Base-by-base conservation (phyloP, 2,329 filamentous ascomycete species). In the Fusarium redolens region DNA sequence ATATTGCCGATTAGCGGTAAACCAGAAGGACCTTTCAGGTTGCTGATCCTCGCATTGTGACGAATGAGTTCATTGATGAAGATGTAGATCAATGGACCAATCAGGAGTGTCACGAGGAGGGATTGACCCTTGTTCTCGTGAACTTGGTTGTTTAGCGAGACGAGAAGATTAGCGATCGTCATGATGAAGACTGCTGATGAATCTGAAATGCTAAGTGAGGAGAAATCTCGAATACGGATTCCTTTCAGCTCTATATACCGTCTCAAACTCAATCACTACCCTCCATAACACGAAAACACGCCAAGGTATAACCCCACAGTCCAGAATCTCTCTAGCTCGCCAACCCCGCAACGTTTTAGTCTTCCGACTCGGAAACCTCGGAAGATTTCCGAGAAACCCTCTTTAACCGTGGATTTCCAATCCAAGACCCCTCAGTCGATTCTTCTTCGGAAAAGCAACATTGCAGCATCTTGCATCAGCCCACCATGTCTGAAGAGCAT, bases 1-100 rank as follows among this genome's bases (percentile, higher is more conserved):
- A 90, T 76, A 58, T 90, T 89, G 15, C 88, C 88, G 45, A 90
- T 85, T 43, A 90, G 61, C 1, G 87, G 88, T 15, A 88, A 72
- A 0, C 88, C 87, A 0, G 77, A 71, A 0, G 88, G 88, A 0
- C 88, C 88, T 11, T 80, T 80, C 40, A 89, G 79, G 6, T 83
- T 82, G 5, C 81, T 78, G 28, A 89, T 82, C 13, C 87, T 83
- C 17, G 82, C 84, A 64, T 79, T 78, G 60, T 74, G 69, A 45
- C 86, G 85, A 51, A 86, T 76, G n/a, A 86, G 78, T 67, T 88
- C 86, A 68, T 88, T 88, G 67, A 83, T 59, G 25, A 87, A 66
- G 58, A 88, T 69, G 75, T 88, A 88, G 52, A 85, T 64, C 35
- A 85, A 50, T 0, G 85, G 82, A 3, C 81, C 70, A 7, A 76